Evolutionary conservation across 495 filamentous ascomycete species (phyloP).

Genomic region (Tetracladium setigerum): DNA sequence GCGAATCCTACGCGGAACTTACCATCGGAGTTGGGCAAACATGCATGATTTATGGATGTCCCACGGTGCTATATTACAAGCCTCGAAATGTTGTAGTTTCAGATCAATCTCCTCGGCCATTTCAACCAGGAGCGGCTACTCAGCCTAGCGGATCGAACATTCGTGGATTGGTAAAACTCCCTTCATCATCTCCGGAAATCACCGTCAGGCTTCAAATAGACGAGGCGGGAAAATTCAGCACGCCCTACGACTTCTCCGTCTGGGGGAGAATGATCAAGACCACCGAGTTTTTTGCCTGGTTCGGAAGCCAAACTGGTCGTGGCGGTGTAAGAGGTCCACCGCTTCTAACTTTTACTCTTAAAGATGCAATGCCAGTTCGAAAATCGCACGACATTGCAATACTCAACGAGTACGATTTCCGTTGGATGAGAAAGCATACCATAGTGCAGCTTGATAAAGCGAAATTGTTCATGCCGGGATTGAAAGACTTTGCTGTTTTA

Average conservation of each 20-base stretch:
- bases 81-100: too few species aligned
- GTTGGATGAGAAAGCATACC: conserved; percentile 2
- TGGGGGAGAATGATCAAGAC: not conserved
- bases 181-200: not conserved
- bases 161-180: too few species aligned
- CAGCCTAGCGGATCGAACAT: too few species aligned
- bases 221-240: conserved; percentile 2
- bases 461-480: not conserved
- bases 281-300: conserved; percentile 11
- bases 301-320: conserved; percentile 4
- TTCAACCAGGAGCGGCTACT: too few species aligned
- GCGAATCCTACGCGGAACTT: too few species aligned
- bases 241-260: not conserved
- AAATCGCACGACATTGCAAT: not conserved
- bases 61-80: too few species aligned
- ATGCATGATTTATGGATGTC: too few species aligned
- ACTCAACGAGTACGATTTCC: conserved; percentile 5
- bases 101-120: too few species aligned
- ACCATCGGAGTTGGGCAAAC: too few species aligned
- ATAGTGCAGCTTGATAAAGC: not conserved
- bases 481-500: conserved; percentile 10
- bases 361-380: conserved; percentile 9
- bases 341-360: conserved; percentile 6
- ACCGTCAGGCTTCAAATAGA: too few species aligned
- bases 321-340: not conserved